Percentiles rank a stretch among this genome's conserved stretches.
Evolutionary conservation across 2,329 filamentous ascomycete genomes (phyloP).

Genomic region (Bipolaris gigantea): DNA sequence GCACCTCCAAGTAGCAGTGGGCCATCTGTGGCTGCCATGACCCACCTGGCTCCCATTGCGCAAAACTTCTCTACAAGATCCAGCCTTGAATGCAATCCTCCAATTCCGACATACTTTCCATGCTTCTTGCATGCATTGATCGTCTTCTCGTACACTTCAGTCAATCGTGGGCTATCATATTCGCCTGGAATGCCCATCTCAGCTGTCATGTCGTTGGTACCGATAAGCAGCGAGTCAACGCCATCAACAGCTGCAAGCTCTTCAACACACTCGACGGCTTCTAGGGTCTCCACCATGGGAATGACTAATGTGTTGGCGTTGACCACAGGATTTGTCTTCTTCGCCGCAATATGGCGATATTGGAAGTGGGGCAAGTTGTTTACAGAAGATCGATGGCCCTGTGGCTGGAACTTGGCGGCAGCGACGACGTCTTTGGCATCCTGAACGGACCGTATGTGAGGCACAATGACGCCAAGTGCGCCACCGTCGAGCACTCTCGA

Average conservation of each 20-base stretch:
- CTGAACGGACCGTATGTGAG: conserved; percentile 46
- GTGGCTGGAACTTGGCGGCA: conserved; percentile 45
- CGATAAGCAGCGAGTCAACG: conserved; percentile 50
- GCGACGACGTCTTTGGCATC: conserved; percentile 45
- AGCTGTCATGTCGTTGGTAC: conserved; percentile 50
- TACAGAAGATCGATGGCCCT: conserved; percentile 43
- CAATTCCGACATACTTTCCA: conserved; percentile 48
- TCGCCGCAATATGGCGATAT: conserved; percentile 40
- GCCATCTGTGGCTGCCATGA: conserved; percentile 44
- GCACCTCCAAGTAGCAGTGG: conserved; percentile 44
- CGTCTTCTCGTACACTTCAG: conserved; percentile 36
- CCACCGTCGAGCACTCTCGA: conserved; percentile 48
- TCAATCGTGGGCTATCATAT: conserved; percentile 40
- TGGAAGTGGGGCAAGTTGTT: conserved; percentile 45
- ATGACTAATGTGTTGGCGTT: conserved; percentile 47
- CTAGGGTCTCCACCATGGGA: conserved; percentile 50
- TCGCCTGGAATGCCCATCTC: conserved; percentile 51
- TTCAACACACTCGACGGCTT: conserved; percentile 46
- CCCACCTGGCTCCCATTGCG: conserved; percentile 45
- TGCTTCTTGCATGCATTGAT: conserved; percentile 45
- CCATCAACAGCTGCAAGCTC: conserved; percentile 48
- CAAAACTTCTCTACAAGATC: conserved; percentile 50
- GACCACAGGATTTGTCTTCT: conserved; percentile 40
- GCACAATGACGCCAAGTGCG: conserved; percentile 48
- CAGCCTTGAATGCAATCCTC: conserved; percentile 46